phyloP scores from a whole-genome alignment of 202 grass and related monocot genomes.

The Musa balbisiana region DNA sequence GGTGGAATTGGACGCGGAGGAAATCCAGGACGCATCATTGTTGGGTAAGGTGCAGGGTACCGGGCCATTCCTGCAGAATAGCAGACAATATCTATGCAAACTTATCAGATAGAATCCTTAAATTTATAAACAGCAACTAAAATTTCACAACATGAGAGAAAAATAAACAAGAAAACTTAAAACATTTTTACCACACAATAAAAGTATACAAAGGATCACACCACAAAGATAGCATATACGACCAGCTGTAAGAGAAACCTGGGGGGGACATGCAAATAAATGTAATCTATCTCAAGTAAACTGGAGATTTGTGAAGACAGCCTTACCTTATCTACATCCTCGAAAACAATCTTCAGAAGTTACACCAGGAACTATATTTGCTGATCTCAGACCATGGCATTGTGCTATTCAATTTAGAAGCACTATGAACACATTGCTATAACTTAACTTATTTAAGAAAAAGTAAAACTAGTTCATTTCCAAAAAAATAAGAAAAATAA shows the following conservation, averaged over 20 bases:
- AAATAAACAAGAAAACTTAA: conserved; percentile 13
- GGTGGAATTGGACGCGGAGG: conserved; percentile 65
- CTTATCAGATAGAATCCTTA: conserved; percentile 45
- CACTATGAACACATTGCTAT: conserved; percentile 49
- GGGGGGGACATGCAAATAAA: conserved; percentile 27
- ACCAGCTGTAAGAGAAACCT: conserved; percentile 31
- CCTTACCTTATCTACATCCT: conserved; percentile 61
- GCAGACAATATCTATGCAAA: conserved; percentile 73
- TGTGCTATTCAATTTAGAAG: conserved; percentile 58
- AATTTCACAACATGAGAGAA: conserved; percentile 4
- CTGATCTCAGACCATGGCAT: conserved; percentile 69
- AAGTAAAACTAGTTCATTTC: conserved; percentile 10
- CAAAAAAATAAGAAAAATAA: conserved; percentile 31
- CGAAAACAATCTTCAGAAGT: conserved; percentile 38
- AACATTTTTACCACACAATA: conserved; percentile 38
- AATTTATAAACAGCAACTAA: conserved; percentile 15
- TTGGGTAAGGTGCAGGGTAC: conserved; percentile 53
- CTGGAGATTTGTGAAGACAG: conserved; percentile 42
- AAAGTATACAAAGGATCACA: conserved; percentile 35
- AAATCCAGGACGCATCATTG: conserved; percentile 72
- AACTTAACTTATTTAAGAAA: conserved; percentile 32
- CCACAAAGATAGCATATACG: conserved; percentile 42
- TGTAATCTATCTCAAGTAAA: conserved; percentile 33
- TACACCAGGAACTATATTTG: conserved; percentile 36
- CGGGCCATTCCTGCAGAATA: conserved; percentile 64